phyloP scores from a whole-genome alignment of 1,139 yeast species.

The Candida sp. region DNA sequence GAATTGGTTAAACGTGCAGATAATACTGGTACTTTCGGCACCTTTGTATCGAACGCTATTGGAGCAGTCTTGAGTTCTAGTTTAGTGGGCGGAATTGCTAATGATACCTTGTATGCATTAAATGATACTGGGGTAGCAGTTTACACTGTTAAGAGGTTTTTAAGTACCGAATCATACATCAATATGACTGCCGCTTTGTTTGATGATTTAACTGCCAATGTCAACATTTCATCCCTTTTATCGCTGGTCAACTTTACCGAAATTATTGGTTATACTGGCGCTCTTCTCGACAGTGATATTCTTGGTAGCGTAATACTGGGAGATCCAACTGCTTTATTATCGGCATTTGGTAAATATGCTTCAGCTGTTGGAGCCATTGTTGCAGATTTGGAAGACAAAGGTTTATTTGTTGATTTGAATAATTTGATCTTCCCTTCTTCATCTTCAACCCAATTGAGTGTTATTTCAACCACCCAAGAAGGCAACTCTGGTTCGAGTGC shows the following conservation, averaged over 20 bases:
- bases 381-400: slow-evolving; percentile 33
- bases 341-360: slow-evolving; percentile 24
- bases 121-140: slow-evolving; percentile 44
- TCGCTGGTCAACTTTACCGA: slow-evolving; percentile 23
- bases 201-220: slow-evolving; percentile 26
- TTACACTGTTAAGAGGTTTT: slow-evolving; percentile 32
- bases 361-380: slow-evolving; percentile 29
- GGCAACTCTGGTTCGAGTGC: slow-evolving; percentile 6
- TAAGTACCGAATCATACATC: slow-evolving; percentile 33
- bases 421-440: slow-evolving; percentile 30
- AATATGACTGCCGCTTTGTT: slow-evolving; percentile 33
- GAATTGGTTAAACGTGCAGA: slow-evolving; percentile 18
- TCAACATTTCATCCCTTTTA: slow-evolving; percentile 15
- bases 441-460: slow-evolving; percentile 4
- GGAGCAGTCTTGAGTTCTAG: slow-evolving; percentile 27
- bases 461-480: slow-evolving; percentile 6
- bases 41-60: slow-evolving; percentile 28
- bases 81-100: slow-evolving; percentile 21
- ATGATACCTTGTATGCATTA: slow-evolving; percentile 31
- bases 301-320: neutral
- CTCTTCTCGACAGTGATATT: slow-evolving; percentile 3
- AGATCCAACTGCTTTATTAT: neutral
- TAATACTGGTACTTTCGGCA: slow-evolving; percentile 20
- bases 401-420: slow-evolving; percentile 40
- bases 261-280: slow-evolving; percentile 17